Base-by-base conservation (phyloP, 208 protist species). In the Trypanosoma caninum region DNA sequence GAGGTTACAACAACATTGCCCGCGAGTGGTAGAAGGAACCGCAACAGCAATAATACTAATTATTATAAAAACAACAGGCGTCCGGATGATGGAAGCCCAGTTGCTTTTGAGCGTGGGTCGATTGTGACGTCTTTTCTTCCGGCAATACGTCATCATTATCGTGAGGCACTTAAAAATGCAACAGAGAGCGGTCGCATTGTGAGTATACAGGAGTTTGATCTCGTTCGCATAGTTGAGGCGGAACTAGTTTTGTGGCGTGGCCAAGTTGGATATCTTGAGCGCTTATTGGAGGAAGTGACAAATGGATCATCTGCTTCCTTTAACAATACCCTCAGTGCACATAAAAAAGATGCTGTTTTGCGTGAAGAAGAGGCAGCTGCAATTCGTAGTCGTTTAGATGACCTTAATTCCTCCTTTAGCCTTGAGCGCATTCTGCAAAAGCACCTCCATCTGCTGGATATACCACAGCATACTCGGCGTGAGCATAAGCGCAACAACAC, bases 91-190 rank as follows among this genome's bases (percentile, higher is more conserved):
- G 45, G 44, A 4, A 61, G 62, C 0, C 42, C 77, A 16, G 13
- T 34, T 38, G 34, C 34, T 20, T 27, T 56, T 7, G 34, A 52
- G 1, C 18, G 50, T 44, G 69, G 69, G 30, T 74, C 80, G 23
- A 63, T 68, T 61, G 72, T 79, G 7, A 16, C 62, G 10, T 67
- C 67, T 0, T 87, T 78, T 57, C 48, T 92, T 23, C 65, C 75
- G 27, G 69, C 86, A 65, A 87, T 88, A 31, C 60, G 65, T 41
- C 70, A 87, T 59, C 41, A 78, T 60, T 87, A 87, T 48, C 60
- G 69, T 28, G 58, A 56, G 27, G 51, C 74, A n/a, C 47, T 68
- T 3, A 48, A 62, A 23, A 79, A 84, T 37, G 85, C 79, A 14
- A 27, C 30, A 23, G 64, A 33, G 20, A 57, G 56, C 8, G 77